These are phyloP conservation scores for Perkinsus chesapeaki DNA, from an alignment of 169 alveolate species.

Conservation along the genomic window DNA sequence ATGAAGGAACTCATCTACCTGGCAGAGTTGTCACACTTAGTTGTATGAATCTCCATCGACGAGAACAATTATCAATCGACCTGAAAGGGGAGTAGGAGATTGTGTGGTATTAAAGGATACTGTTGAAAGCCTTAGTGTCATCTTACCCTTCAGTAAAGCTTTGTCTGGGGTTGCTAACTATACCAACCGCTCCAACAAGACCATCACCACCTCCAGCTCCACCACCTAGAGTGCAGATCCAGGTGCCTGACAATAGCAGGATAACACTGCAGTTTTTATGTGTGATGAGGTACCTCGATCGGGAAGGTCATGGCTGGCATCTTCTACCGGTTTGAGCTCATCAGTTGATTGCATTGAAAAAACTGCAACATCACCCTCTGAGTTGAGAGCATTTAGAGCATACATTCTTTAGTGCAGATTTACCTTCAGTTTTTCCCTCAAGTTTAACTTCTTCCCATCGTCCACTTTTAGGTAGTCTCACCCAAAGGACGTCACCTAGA, in stretches of 20 bases:
- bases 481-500: background rate
- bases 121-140: background rate
- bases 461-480: background rate
- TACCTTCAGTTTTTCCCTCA: background rate
- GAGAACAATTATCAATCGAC: background rate
- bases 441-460: background rate
- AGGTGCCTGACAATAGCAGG: background rate
- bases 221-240: background rate
- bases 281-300: background rate
- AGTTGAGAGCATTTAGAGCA: too few relatives aligned
- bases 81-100: background rate
- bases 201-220: background rate
- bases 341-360: background rate
- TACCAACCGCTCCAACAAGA: background rate
- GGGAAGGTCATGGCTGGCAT: background rate
- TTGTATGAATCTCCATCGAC: background rate
- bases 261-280: background rate
- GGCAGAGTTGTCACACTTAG: background rate
- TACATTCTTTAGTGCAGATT: too few relatives aligned
- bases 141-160: background rate
- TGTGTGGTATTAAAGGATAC: background rate
- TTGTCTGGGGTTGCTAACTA: background rate
- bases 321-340: background rate
- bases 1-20: background rate
- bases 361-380: background rate